Evolutionary conservation across 306 rosid genomes (phyloP).

Genomic region (Vachellia pachyceras): DNA sequence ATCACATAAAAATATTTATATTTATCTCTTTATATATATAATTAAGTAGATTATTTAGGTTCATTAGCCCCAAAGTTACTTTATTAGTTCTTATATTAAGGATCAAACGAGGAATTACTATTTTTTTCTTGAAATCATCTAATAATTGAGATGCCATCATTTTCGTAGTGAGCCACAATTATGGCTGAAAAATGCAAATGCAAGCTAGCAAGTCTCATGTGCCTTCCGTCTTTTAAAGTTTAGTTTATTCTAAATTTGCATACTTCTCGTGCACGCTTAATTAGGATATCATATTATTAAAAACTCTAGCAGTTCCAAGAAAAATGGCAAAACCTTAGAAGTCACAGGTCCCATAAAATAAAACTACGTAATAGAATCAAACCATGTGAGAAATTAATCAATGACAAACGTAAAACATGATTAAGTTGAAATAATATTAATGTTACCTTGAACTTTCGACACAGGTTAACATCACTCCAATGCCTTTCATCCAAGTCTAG

Average conservation of each 20-base stretch:
- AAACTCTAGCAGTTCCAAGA: neutral
- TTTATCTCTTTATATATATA: too few relatives aligned
- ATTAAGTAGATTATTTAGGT: too few relatives aligned
- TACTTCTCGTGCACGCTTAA: neutral
- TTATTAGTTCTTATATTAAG: too few relatives aligned
- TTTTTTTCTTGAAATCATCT: neutral
- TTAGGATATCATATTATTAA: neutral
- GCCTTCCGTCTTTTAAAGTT: neutral
- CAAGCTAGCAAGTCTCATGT: neutral
- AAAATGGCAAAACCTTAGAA: neutral
- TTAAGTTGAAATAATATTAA: neutral
- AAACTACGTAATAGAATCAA: too few relatives aligned
- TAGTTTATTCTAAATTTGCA: neutral
- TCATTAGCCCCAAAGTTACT: too few relatives aligned
- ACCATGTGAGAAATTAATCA: neutral
- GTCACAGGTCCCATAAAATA: neutral
- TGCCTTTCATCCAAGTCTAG: constrained; percentile 71
- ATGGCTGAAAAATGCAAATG: neutral
- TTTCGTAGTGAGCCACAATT: neutral
- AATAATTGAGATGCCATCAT: neutral
- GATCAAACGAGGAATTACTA: too few relatives aligned
- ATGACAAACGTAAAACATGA: neutral
- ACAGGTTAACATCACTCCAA: constrained; percentile 79
- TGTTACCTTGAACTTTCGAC: constrained; percentile 83
- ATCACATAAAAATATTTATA: too few relatives aligned